Evolutionary conservation across 495 filamentous ascomycete genomes (phyloP), one percentile per base, ranked within the genome.

Genomic region (Aspergillus leporis): DNA sequence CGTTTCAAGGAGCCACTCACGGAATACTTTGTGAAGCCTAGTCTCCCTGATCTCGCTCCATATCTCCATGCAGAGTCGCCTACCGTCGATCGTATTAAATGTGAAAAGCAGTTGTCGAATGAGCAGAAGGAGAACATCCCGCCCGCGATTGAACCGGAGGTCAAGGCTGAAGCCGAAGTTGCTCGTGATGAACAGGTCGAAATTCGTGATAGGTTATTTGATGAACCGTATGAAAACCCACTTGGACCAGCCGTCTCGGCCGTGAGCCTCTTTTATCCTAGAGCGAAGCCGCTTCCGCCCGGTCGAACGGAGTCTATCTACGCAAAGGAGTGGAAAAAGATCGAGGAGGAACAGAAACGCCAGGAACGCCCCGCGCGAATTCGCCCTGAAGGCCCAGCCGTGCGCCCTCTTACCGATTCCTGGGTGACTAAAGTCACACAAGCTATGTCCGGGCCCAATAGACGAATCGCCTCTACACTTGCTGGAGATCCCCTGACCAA

Each of bases 401-500:
- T 88, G 21, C 69, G 77, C 3, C 71, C 71, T 6, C 66, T 88
- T 16, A 63, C 73, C 3, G n/a, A 48, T 0, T 64, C 73, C 32
- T 86, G 83, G 83, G 66, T 79, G 28, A 52, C 63, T 1, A 70
- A 66, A 31, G 58, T 87, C 13, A 22, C 64, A 5, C 52, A 61
- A 7, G 74, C 66, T 6, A 72, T 77, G 72, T 50, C 62, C 8
- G 36, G 62, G 23, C 60, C 62, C 6, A 56, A 63, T 13, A 59
- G 55, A 6, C 53, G 66, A 19, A 59, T 85, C 31, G 81, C 78
- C 2, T 78, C 63, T 22, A 83, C 78, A 2, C 71, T 76, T 4
- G 77, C 82, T 19, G 87, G 87, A 6, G 80, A 83, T 5, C 70
- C 78, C 2, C 69, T 95, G 9, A 80, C 67, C 19, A 72, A 77